A percentile compares a stretch with the other conserved stretches of the same genome.
Evolutionary conservation across 2,329 filamentous ascomycete species (phyloP).

Genomic region (Waltergamsia citrina): DNA sequence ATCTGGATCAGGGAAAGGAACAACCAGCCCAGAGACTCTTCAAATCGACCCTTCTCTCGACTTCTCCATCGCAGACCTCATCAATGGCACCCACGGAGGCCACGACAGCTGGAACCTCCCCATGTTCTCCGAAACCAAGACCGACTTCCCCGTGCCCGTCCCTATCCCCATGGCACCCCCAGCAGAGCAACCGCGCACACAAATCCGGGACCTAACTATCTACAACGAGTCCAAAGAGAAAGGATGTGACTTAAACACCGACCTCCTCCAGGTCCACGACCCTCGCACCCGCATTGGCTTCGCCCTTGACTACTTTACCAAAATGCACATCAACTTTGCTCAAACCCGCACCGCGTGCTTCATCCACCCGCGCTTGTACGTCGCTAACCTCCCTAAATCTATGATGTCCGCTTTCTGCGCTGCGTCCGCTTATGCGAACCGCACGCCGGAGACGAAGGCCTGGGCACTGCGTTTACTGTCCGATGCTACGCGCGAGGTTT

Average conservation of each 20-base stretch:
- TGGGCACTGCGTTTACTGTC: constrained; percentile 28
- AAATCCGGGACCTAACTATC: constrained; percentile 18
- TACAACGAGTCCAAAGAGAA: constrained; percentile 11
- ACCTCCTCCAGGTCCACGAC: constrained; percentile 24
- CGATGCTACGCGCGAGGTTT: constrained; percentile 25
- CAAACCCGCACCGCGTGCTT: constrained; percentile 27
- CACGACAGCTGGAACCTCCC: constrained; percentile 14
- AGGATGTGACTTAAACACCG: constrained; percentile 13
- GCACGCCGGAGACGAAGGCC: constrained; percentile 24
- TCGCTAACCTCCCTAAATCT: constrained; percentile 24
- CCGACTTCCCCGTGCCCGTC: constrained; percentile 3
- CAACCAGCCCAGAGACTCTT: constrained; percentile 18
- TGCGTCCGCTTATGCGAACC: constrained; percentile 25
- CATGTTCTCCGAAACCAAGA: constrained; percentile 3
- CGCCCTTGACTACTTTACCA: constrained; percentile 19
- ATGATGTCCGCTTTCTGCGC: constrained; percentile 29
- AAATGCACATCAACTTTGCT: constrained; percentile 23
- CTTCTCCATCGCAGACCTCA: constrained; percentile 24
- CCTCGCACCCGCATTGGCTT: constrained; percentile 22
- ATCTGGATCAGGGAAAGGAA: constrained; percentile 8
- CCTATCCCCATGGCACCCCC: background rate
- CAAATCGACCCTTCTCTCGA: constrained; percentile 16
- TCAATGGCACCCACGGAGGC: constrained; percentile 7
- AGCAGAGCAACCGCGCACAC: constrained; percentile 4
- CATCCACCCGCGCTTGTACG: constrained; percentile 32